Conservation (phyloP, 768 basidiomycete genomes). For the Mrakia gelida region DNA sequence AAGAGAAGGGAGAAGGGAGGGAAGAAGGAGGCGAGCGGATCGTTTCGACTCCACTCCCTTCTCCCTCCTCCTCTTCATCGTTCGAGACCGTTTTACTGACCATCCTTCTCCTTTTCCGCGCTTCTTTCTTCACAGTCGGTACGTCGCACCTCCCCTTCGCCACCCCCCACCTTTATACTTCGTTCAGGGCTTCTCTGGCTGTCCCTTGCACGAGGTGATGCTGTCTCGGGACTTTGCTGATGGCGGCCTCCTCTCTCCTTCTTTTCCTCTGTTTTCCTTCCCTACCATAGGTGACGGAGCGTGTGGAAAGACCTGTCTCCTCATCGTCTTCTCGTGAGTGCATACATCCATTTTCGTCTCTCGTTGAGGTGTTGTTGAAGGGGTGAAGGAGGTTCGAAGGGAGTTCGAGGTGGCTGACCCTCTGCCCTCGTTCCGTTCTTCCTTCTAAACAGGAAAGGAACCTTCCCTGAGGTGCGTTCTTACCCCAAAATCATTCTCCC, state of each 20-base stretch:
- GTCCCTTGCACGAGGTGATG: not conserved
- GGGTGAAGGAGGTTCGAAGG: not conserved
- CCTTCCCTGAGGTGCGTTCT: slow-evolving; percentile 31
- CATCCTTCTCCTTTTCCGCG: too few species aligned
- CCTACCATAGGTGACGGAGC: slow-evolving; percentile 63
- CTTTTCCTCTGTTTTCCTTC: not conserved
- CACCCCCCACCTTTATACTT: not conserved
- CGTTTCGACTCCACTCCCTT: not conserved
- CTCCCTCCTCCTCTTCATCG: not conserved
- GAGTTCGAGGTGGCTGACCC: not conserved
- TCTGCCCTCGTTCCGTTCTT: not conserved
- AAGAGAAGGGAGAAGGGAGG: not conserved
- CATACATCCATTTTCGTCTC: not conserved
- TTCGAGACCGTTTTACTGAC: too few species aligned
- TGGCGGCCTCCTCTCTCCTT: not conserved
- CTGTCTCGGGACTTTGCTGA: not conserved
- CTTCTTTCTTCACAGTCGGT: slow-evolving; percentile 2
- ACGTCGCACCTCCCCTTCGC: not conserved
- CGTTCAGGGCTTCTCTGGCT: not conserved
- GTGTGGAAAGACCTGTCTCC: slow-evolving; percentile 62
- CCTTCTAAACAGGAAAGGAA: slow-evolving; percentile 27
- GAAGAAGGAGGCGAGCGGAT: too few species aligned
- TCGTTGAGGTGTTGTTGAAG: not conserved
- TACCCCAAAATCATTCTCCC: not conserved
- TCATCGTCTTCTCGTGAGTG: slow-evolving; percentile 33